phyloP scores from a whole-genome alignment of 345 rosid species.

The Rhodamnia argentea region DNA sequence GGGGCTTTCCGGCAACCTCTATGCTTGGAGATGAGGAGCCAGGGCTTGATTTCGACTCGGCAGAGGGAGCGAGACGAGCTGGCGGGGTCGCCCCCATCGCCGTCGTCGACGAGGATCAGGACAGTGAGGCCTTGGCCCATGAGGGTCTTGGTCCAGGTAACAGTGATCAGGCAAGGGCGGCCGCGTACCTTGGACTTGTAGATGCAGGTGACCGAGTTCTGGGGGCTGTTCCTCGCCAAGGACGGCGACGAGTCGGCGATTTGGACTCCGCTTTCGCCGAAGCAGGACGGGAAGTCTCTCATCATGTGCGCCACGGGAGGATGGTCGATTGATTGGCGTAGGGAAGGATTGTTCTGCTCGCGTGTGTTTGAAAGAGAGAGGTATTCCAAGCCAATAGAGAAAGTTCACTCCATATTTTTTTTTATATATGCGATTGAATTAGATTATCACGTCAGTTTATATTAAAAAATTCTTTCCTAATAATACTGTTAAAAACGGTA shows the following conservation, averaged over 20 bases:
- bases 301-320: conserved; percentile 12
- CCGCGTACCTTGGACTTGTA: conserved; percentile 60
- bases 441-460: background rate
- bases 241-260: conserved; percentile 80
- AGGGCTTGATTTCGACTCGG: conserved; percentile 82
- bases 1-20: conserved; percentile 14
- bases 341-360: background rate
- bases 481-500: no score
- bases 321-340: background rate
- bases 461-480: no score
- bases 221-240: conserved; percentile 43
- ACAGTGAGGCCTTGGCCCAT: conserved; percentile 81
- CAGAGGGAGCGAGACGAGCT: conserved; percentile 47
- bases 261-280: conserved; percentile 94
- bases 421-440: background rate
- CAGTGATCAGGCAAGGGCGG: conserved; percentile 51
- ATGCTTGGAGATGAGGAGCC: conserved; percentile 88
- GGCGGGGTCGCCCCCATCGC: background rate
- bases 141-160: conserved; percentile 77
- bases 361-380: background rate
- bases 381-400: background rate
- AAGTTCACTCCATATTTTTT: background rate
- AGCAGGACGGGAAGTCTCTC: conserved; percentile 98
- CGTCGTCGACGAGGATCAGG: conserved; percentile 37
- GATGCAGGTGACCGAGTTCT: conserved; percentile 66